Base-by-base conservation (phyloP, 169 alveolate genomes). In the Eimeria maxima region DNA sequence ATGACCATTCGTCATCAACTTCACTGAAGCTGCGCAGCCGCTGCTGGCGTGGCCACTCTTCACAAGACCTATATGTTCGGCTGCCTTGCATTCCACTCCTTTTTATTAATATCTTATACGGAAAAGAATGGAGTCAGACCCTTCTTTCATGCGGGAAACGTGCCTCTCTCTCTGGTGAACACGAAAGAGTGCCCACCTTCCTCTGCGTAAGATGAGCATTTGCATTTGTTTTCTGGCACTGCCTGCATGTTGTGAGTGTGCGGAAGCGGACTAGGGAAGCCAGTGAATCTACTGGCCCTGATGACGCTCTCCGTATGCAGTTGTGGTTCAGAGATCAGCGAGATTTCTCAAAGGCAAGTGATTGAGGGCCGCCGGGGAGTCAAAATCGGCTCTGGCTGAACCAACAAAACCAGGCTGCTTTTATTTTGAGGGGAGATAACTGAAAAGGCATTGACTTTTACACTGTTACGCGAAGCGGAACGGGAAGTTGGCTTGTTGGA, bases 381-480 rank as follows among this genome's bases (percentile, higher is more conserved):
- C 88, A 45, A 78, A 76, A 45, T 78, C 13, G 88, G 45, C 88
- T 22, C 11, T 24, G 65, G 67, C 88, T 67, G 88, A 63, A n/a
- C 10, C 18, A 20, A 45, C 0, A 8, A 73, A 11, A 73, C 83
- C 83, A 33, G 83, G 53, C 83, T 73, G 83, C 83, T 73, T 73
- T 73, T 73, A 73, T 73, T 38, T 73, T 33, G 2, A 3, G 53
- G 55, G n/a, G 20, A 33, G 18, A 55, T 11, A 38, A 73, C 83
- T 18, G 83, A 22, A 73, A 14, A 73, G 53, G 29, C 81, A 71
- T 73, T 38, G 3, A 73, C 4, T 73, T 38, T 11, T 73, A 73
- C 55, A 73, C 18, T 73, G 81, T 73, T 53, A 38, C 83, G 11
- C n/a, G n/a, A 13, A 73, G 2, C 38, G 38, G 38, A 42, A 42